Percentiles rank a stretch among this genome's conserved stretches.
Evolutionary conservation across 768 basidiomycete genomes (phyloP).

Genomic region (Xerocomellus amylosporus): DNA sequence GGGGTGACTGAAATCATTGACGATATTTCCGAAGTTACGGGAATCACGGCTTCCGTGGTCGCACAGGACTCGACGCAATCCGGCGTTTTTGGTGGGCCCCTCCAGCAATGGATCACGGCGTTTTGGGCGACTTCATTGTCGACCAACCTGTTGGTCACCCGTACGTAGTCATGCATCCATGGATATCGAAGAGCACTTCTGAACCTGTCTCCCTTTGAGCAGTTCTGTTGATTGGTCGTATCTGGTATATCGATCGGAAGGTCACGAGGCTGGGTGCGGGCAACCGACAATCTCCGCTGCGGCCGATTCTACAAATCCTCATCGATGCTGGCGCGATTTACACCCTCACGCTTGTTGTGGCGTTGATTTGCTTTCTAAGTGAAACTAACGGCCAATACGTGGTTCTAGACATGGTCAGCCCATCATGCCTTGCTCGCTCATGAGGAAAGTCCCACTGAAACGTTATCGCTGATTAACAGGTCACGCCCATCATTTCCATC

Average conservation of each 20-base stretch:
- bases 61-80: not conserved
- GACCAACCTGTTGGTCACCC: conserved; percentile 32
- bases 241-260: conserved; percentile 25
- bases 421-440: not conserved
- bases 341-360: not conserved
- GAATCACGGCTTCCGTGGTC: not conserved
- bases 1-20: not conserved
- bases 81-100: conserved; percentile 22
- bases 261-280: not conserved
- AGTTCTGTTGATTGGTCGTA: conserved; percentile 26
- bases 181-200: not conserved
- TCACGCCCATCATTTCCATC: not conserved
- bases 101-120: conserved; percentile 32
- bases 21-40: not conserved
- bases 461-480: not conserved
- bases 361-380: not conserved
- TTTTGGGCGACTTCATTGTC: conserved; percentile 17
- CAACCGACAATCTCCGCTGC: no score
- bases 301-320: not conserved
- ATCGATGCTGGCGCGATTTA: not conserved
- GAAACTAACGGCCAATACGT: not conserved
- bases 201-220: not conserved
- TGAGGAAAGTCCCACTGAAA: no score
- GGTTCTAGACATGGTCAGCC: not conserved
- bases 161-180: conserved; percentile 7